Evolutionary conservation across 805 yeast genomes (phyloP).

Genomic region (Crinitomyces ghanaensis): DNA sequence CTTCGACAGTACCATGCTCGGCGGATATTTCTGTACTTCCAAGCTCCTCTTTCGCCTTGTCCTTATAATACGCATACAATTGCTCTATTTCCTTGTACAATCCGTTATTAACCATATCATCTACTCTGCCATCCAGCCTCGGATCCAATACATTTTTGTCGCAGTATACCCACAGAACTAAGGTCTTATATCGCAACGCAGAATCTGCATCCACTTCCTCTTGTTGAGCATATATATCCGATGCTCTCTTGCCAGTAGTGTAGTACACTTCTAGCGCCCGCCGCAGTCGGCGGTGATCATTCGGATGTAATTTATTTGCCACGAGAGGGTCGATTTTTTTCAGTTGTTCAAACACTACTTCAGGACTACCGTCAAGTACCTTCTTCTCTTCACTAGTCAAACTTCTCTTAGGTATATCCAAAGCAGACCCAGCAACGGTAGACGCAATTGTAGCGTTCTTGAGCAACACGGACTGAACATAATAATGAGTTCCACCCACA

Average conservation of each 20-base stretch:
- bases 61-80: conserved; percentile 33
- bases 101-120: conserved; percentile 64
- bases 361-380: conserved; percentile 38
- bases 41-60: too few species aligned
- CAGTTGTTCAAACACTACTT: conserved; percentile 35
- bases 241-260: conserved; percentile 54
- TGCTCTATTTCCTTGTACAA: conserved; percentile 58
- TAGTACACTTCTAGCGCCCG: conserved; percentile 74
- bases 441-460: conserved; percentile 51
- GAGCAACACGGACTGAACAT: conserved; percentile 67
- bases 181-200: conserved; percentile 20
- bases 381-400: conserved; percentile 27
- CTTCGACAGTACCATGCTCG: conserved; percentile 8
- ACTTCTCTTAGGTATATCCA: conserved; percentile 1
- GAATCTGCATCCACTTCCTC: conserved; percentile 11
- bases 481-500: conserved; percentile 95
- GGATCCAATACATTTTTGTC: conserved; percentile 43
- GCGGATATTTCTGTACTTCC: too few species aligned
- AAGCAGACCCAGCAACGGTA: too few species aligned
- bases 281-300: conserved; percentile 66
- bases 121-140: conserved; percentile 71
- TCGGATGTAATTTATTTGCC: conserved; percentile 80
- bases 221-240: conserved; percentile 61
- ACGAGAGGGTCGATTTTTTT: conserved; percentile 53
- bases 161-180: conserved; percentile 77